phyloP scores from a whole-genome alignment of 257 asterid species.

The Ilex asprella region DNA sequence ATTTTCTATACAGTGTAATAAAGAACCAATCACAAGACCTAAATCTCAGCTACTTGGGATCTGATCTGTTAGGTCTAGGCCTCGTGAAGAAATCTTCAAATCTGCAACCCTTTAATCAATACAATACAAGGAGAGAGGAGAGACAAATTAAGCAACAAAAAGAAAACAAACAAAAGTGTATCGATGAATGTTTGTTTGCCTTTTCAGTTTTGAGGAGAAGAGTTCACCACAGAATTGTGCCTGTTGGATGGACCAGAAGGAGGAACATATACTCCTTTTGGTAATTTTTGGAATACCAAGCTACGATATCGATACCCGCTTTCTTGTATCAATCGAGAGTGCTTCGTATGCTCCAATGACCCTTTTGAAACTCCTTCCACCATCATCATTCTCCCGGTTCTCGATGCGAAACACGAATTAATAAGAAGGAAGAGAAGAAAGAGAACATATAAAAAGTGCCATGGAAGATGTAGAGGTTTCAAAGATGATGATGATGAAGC shows the following conservation, averaged over 20 bases:
- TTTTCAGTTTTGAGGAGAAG: constrained; percentile 10
- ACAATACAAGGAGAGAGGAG: background rate
- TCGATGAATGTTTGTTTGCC: constrained; percentile 12
- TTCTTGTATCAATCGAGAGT: constrained; percentile 6
- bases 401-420: constrained; percentile 4
- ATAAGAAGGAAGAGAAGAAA: constrained; percentile 11
- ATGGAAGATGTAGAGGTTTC: background rate
- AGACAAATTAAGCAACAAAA: constrained; percentile 8
- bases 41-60: too few species aligned
- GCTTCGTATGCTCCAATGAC: constrained; percentile 16
- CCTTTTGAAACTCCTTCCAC: background rate
- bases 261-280: constrained; percentile 22
- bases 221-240: constrained; percentile 20
- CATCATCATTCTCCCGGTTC: constrained; percentile 14
- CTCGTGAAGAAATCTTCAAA: too few species aligned
- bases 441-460: background rate
- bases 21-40: too few species aligned
- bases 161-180: background rate
- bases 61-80: too few species aligned
- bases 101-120: background rate
- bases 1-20: too few species aligned
- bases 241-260: constrained; percentile 33
- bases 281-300: constrained; percentile 14
- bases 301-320: background rate
- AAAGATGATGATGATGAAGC: constrained; percentile 13